Evolutionary conservation across 192 early-diverging fungal genomes (phyloP).

Genomic region (Coemansia sp.): DNA sequence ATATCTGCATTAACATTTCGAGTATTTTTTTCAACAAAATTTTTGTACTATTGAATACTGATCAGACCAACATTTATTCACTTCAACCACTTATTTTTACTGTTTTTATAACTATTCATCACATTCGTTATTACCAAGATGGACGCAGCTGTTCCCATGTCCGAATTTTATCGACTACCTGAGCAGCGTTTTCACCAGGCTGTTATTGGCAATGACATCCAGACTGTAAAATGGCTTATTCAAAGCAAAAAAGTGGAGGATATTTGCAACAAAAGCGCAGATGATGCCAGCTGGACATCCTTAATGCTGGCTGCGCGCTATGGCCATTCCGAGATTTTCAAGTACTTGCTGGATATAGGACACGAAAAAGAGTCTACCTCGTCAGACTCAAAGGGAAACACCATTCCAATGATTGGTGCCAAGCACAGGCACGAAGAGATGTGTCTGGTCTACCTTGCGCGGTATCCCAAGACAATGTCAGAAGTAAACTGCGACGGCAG

Average conservation of each 20-base stretch:
- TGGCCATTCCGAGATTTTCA: slow-evolving; percentile 31
- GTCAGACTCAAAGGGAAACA: slow-evolving; percentile 41
- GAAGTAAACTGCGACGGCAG: slow-evolving; percentile 45
- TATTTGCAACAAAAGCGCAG: slow-evolving; percentile 36
- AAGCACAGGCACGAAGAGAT: slow-evolving; percentile 46
- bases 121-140: slow-evolving; percentile 2
- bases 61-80: no score
- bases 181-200: slow-evolving; percentile 45
- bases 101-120: no score
- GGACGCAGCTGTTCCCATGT: slow-evolving; percentile 26
- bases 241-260: slow-evolving; percentile 36
- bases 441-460: slow-evolving; percentile 35
- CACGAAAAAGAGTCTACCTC: slow-evolving; percentile 44
- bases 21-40: no score
- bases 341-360: slow-evolving; percentile 38
- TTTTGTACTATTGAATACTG: no score
- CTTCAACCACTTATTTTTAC: no score
- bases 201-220: slow-evolving; percentile 41
- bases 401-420: slow-evolving; percentile 48
- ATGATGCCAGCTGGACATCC: slow-evolving; percentile 43
- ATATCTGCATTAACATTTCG: no score
- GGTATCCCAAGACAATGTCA: slow-evolving; percentile 48
- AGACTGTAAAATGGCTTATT: slow-evolving; percentile 41
- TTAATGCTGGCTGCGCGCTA: slow-evolving; percentile 52
- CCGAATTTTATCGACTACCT: slow-evolving; percentile 35